These are phyloP conservation scores for Epichloe gansuensis DNA, from an alignment of 2,329 filamentous ascomycete genomes.

Conservation along the genomic window DNA sequence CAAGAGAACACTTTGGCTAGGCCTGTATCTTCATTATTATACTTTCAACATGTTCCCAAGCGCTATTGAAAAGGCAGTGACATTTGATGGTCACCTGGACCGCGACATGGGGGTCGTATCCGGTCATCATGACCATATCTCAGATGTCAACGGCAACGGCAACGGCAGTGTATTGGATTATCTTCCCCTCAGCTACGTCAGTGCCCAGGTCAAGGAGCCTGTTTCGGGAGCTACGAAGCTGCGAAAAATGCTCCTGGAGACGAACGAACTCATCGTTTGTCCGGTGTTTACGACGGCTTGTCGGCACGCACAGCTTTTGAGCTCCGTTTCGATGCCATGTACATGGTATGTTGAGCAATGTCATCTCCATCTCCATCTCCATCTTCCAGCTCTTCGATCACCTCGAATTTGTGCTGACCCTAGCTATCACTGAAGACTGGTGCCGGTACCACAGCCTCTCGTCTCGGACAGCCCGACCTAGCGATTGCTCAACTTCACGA, in stretches of 20 bases:
- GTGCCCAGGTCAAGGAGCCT: constrained; percentile 7
- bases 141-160: not conserved
- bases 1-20: not conserved
- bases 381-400: no score
- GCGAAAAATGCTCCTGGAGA: constrained; percentile 26
- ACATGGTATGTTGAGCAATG: constrained; percentile 41
- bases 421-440: constrained; percentile 34
- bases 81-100: constrained; percentile 3
- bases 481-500: constrained; percentile 49
- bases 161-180: not conserved
- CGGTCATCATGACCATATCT: not conserved
- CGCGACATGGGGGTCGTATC: constrained; percentile 4
- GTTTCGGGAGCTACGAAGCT: constrained; percentile 22
- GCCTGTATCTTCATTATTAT: not conserved
- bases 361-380: not conserved
- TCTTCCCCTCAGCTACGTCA: constrained; percentile 7
- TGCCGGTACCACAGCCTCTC: constrained; percentile 48
- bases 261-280: constrained; percentile 37
- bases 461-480: constrained; percentile 50
- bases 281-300: constrained; percentile 57
- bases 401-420: not conserved
- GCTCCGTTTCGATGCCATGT: constrained; percentile 49
- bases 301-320: constrained; percentile 49
- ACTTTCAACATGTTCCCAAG: constrained; percentile 5
- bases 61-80: constrained; percentile 4